Evolutionary conservation across 768 basidiomycete genomes (phyloP).

Genomic region (Podaxis sp.): DNA sequence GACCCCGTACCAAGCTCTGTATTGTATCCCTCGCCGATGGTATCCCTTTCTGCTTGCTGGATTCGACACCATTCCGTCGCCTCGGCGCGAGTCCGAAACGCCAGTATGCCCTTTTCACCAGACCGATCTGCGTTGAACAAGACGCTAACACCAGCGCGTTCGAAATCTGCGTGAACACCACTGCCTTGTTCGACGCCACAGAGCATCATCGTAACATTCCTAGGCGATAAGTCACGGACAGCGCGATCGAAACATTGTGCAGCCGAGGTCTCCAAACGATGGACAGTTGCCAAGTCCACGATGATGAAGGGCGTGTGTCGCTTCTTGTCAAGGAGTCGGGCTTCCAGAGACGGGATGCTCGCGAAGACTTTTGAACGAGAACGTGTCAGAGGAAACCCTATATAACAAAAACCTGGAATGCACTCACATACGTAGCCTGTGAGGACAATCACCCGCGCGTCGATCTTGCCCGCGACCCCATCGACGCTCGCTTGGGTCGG

Average conservation of each 20-base stretch:
- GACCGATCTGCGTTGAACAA: not conserved
- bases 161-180: slow-evolving; percentile 7
- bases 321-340: slow-evolving; percentile 4
- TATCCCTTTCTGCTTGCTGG: not conserved
- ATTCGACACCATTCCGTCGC: not conserved
- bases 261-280: slow-evolving; percentile 6
- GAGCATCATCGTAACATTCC: not conserved
- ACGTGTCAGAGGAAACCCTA: no score
- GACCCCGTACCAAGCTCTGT: not conserved
- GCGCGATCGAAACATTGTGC: slow-evolving; percentile 8
- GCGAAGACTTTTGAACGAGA: not conserved
- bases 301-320: slow-evolving; percentile 1
- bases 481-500: slow-evolving; percentile 1
- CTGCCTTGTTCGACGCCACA: slow-evolving; percentile 2
- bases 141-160: slow-evolving; percentile 3
- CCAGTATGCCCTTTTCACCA: not conserved
- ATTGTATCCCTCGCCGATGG: not conserved
- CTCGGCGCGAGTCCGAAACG: not conserved
- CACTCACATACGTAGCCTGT: slow-evolving; percentile 19
- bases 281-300: not conserved
- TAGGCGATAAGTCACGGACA: slow-evolving; percentile 1
- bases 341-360: slow-evolving; percentile 10
- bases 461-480: slow-evolving; percentile 11
- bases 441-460: slow-evolving; percentile 14
- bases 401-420: no score